These are phyloP conservation scores for Psidium friedrichsthalianum DNA, from an alignment of 345 rosid species.

Conservation along the genomic window DNA sequence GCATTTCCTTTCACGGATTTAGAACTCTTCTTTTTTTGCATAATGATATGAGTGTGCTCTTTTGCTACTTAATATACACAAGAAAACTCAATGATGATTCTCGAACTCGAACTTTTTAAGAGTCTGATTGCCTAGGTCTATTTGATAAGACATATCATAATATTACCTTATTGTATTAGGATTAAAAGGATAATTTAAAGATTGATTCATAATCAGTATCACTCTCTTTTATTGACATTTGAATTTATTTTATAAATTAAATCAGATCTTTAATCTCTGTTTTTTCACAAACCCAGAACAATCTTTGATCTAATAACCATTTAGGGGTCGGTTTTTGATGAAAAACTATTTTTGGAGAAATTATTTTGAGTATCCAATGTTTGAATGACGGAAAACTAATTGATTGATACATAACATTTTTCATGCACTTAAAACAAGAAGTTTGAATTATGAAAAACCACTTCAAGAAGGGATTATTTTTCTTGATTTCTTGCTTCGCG, in stretches of 20 bases:
- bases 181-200: neutral
- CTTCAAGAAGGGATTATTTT: neutral
- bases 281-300: neutral
- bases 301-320: neutral
- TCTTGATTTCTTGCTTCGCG: neutral
- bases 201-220: neutral
- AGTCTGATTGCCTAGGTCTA: neutral
- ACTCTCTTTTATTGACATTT: neutral
- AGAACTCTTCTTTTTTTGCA: neutral
- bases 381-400: neutral
- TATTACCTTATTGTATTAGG: neutral
- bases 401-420: neutral
- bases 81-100: neutral
- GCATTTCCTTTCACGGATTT: neutral
- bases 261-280: neutral
- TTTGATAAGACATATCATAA: neutral
- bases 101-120: neutral
- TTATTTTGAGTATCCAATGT: neutral
- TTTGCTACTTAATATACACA: neutral
- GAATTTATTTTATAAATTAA: neutral
- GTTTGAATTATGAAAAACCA: neutral
- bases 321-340: neutral
- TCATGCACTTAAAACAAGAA: neutral
- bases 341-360: neutral
- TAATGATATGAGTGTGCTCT: neutral